phyloP scores from a whole-genome alignment of 2,329 filamentous ascomycete genomes.

The Aspergillaceae sp. region DNA sequence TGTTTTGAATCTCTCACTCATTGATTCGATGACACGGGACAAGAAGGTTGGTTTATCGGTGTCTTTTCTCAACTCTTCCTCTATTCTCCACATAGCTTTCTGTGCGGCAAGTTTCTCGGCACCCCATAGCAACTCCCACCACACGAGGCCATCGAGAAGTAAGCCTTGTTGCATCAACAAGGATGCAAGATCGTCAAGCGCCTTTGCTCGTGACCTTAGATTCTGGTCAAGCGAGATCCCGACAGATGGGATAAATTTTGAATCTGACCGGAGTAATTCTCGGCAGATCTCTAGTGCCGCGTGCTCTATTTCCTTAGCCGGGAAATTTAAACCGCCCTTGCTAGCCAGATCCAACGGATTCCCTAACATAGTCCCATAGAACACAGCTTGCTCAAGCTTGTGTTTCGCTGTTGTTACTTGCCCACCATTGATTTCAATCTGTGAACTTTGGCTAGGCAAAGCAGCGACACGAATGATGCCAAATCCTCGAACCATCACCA shows the following conservation, averaged over 20 bases:
- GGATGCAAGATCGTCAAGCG: slow-evolving; percentile 64
- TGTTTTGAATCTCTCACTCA: slow-evolving; percentile 68
- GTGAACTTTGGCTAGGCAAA: slow-evolving; percentile 23
- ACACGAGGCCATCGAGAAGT: slow-evolving; percentile 56
- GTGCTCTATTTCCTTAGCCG: slow-evolving; percentile 59
- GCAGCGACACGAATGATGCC: slow-evolving; percentile 50
- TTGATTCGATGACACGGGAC: slow-evolving; percentile 63
- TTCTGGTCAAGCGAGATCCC: slow-evolving; percentile 75
- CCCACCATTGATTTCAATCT: slow-evolving; percentile 40
- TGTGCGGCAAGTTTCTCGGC: slow-evolving; percentile 85
- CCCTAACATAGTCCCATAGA: slow-evolving; percentile 72
- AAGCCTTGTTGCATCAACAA: slow-evolving; percentile 58
- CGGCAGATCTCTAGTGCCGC: slow-evolving; percentile 72
- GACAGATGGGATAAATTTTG: slow-evolving; percentile 62
- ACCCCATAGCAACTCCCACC: slow-evolving; percentile 77
- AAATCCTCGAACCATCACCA: slow-evolving; percentile 50
- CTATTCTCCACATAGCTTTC: slow-evolving; percentile 67
- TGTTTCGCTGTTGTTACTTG: slow-evolving; percentile 65
- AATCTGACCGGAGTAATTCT: slow-evolving; percentile 71
- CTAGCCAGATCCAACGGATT: slow-evolving; percentile 83
- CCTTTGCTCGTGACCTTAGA: slow-evolving; percentile 61
- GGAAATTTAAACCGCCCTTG: slow-evolving; percentile 58
- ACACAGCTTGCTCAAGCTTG: slow-evolving; percentile 90
- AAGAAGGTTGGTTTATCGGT: slow-evolving; percentile 61
- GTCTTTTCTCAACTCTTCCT: slow-evolving; percentile 57